phyloP scores from a whole-genome alignment of 2,329 filamentous ascomycete species.

The Verticillium zaregamsianum region DNA sequence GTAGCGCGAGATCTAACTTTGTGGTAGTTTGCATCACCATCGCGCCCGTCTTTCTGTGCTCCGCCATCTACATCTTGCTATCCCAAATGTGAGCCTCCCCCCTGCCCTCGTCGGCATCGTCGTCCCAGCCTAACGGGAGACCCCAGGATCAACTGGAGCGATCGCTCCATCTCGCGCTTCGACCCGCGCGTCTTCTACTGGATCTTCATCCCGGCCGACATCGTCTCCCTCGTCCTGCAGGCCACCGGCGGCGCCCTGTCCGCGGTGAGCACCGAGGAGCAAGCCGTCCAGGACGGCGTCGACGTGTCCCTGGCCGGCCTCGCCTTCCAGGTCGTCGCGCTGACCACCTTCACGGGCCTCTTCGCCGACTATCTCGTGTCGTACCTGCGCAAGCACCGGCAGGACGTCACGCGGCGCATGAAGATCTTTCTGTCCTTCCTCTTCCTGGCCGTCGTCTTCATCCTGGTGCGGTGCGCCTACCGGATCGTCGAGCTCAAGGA shows the following conservation, averaged over 20 bases:
- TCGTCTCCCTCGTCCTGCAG: conserved; percentile 47
- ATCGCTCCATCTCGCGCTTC: conserved; percentile 21
- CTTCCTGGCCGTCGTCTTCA: conserved; percentile 45
- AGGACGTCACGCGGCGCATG: conserved; percentile 29
- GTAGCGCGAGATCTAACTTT: too few species aligned
- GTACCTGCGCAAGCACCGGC: conserved; percentile 21
- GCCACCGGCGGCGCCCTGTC: conserved; percentile 45
- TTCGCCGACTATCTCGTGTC: conserved; percentile 36
- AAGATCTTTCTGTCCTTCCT: conserved; percentile 45
- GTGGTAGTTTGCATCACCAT: conserved; percentile 31
- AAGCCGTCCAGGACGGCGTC: conserved; percentile 31
- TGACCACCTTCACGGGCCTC: conserved; percentile 37
- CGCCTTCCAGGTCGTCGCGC: conserved; percentile 45
- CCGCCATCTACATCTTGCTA: conserved; percentile 22
- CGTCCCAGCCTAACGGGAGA: not conserved
- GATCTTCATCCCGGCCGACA: conserved; percentile 43
- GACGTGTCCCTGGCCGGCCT: conserved; percentile 47
- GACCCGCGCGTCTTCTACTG: conserved; percentile 24
- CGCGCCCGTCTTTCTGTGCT: conserved; percentile 22
- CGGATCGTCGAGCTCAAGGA: conserved; percentile 54
- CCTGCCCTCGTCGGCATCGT: not conserved
- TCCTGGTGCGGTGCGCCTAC: conserved; percentile 54
- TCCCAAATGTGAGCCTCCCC: conserved; percentile 7
- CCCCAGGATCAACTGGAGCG: conserved; percentile 20
- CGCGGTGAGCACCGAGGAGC: conserved; percentile 26